Percentiles rank a stretch among this genome's conserved stretches.
Conservation (phyloP, 768 basidiomycete species). For the Boletus vermiculosoides region DNA sequence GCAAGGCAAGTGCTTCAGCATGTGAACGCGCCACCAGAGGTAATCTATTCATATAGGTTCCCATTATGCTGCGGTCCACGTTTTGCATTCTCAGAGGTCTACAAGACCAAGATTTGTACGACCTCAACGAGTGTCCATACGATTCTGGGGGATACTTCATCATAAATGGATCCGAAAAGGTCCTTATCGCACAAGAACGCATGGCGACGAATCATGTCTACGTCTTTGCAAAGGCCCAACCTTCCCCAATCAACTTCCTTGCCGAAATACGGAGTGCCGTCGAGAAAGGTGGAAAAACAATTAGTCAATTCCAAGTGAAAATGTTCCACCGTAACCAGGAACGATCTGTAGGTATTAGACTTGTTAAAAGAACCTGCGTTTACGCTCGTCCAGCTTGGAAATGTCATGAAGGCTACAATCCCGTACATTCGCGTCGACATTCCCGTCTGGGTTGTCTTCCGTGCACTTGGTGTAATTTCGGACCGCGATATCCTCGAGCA, state of each 20-base stretch:
- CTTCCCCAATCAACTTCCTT: conserved; percentile 92
- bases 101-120: conserved; percentile 77
- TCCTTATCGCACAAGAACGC: conserved; percentile 98
- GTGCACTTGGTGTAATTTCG: conserved; percentile 94
- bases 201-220: conserved; percentile 99
- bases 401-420: conserved; percentile 94
- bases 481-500: conserved; percentile 98
- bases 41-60: conserved; percentile 57
- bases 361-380: not conserved
- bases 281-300: conserved; percentile 97
- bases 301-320: conserved; percentile 96
- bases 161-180: conserved; percentile 99
- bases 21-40: conserved; percentile 6
- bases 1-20: conserved; percentile 60
- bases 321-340: conserved; percentile 91
- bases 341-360: conserved; percentile 61
- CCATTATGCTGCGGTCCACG: conserved; percentile 95
- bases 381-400: conserved; percentile 57
- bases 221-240: conserved; percentile 96
- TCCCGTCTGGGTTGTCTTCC: conserved; percentile 98
- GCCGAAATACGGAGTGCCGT: conserved; percentile 97
- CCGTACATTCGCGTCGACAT: conserved; percentile 99
- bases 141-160: conserved; percentile 99
- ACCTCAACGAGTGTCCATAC: conserved; percentile 96
- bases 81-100: conserved; percentile 90